These are phyloP conservation scores for Sporopachydermia lactativora DNA, from an alignment of 805 yeast genomes.

Conservation along the genomic window DNA sequence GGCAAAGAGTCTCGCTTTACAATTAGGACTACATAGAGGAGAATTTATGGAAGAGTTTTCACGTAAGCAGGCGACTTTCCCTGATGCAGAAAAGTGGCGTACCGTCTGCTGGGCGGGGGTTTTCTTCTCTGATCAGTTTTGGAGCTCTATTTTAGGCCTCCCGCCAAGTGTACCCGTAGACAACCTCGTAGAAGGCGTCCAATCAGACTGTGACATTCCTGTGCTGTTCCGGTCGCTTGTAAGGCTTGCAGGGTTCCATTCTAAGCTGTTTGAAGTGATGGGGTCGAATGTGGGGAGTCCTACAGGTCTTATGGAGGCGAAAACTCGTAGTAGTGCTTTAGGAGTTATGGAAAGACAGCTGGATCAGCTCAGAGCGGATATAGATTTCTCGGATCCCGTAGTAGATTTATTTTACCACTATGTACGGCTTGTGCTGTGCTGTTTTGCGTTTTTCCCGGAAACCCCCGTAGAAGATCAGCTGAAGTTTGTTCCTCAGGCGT, in stretches of 20 bases:
- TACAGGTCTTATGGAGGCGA: conserved; percentile 79
- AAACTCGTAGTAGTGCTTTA: conserved; percentile 66
- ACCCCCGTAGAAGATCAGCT: conserved; percentile 81
- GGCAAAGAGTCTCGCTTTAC: conserved; percentile 2
- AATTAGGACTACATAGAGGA: conserved; percentile 51
- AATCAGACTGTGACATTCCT: conserved; percentile 51
- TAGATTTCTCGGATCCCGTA: conserved; percentile 46
- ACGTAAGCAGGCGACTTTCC: conserved; percentile 75
- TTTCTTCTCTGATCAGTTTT: conserved; percentile 77
- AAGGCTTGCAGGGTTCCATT: conserved; percentile 66
- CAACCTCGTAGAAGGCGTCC: conserved; percentile 64
- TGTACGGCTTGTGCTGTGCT: conserved; percentile 67
- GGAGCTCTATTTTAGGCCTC: conserved; percentile 78
- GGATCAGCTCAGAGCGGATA: conserved; percentile 48
- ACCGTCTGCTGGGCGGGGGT: conserved; percentile 86
- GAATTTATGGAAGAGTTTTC: conserved; percentile 84
- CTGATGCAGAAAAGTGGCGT: conserved; percentile 89
- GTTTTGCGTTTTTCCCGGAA: conserved; percentile 81
- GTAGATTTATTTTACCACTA: conserved; percentile 71
- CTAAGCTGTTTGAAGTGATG: conserved; percentile 72
- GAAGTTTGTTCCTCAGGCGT: conserved; percentile 69
- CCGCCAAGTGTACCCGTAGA: conserved; percentile 83
- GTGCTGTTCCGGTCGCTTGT: conserved; percentile 58
- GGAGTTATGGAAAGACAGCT: conserved; percentile 69
- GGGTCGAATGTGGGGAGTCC: conserved; percentile 77